phyloP scores from a whole-genome alignment of 331 rosid species.

The Erythrophleum ivorense region DNA sequence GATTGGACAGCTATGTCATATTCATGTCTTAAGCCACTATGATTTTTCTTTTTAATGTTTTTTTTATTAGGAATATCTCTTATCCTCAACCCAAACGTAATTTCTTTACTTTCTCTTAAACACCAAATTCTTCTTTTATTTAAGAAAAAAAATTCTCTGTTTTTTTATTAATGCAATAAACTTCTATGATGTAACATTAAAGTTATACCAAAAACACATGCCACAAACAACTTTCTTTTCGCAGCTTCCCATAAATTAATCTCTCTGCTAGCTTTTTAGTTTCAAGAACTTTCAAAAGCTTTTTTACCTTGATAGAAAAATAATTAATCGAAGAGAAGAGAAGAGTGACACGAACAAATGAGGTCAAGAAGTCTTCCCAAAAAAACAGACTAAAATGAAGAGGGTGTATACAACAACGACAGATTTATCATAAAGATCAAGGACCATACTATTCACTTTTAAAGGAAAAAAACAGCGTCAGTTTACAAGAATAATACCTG shows the following conservation, averaged over 20 bases:
- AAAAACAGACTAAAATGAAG: not conserved
- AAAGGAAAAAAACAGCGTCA: not conserved
- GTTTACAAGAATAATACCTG: conserved; percentile 59
- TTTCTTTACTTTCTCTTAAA: not conserved
- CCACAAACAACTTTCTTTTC: not conserved
- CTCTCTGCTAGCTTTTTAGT: not conserved
- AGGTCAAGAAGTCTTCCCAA: not conserved
- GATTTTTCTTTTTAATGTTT: not conserved
- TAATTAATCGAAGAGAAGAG: not conserved
- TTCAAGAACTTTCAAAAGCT: not conserved
- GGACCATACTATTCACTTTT: not conserved
- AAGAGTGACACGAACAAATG: not conserved
- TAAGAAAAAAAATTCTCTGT: too few relatives aligned
- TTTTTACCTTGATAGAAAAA: too few relatives aligned
- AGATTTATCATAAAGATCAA: not conserved
- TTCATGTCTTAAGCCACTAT: not conserved
- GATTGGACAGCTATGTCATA: too few relatives aligned
- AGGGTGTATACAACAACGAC: not conserved
- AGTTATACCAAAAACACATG: not conserved
- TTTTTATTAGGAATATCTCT: not conserved
- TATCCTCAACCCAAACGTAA: not conserved
- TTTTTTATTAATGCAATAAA: not conserved
- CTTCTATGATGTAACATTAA: not conserved
- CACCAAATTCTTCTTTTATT: not conserved
- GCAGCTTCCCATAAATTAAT: not conserved